Evolutionary conservation across 2,329 filamentous ascomycete species (phyloP).

Genomic region (Cadophora sp.): DNA sequence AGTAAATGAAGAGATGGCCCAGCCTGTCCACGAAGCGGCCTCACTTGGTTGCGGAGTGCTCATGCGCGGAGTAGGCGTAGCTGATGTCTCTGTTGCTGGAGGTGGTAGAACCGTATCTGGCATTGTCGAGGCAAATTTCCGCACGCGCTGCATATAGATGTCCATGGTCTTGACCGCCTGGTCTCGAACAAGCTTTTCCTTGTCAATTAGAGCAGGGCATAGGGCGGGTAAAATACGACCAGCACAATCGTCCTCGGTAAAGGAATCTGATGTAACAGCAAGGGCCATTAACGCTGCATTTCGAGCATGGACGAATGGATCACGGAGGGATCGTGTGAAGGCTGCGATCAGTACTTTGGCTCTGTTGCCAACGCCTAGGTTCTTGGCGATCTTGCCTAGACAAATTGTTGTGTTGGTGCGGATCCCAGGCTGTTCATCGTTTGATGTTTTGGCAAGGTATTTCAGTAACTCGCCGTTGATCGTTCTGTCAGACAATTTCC

Average conservation of each 20-base stretch:
- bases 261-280: conserved; percentile 83
- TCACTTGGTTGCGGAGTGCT: conserved; percentile 75
- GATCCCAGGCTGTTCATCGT: conserved; percentile 96
- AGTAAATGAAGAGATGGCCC: conserved; percentile 98
- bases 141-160: conserved; percentile 80
- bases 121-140: conserved; percentile 78
- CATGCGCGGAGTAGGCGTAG: conserved; percentile 69
- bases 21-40: conserved; percentile 83
- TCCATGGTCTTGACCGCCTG: conserved; percentile 92
- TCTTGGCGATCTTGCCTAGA: conserved; percentile 92
- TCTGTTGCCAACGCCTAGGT: conserved; percentile 78
- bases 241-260: conserved; percentile 89
- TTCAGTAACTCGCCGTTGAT: conserved; percentile 93
- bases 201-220: conserved; percentile 86
- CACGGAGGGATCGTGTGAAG: conserved; percentile 85
- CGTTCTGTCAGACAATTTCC: conserved; percentile 88
- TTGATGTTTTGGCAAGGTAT: conserved; percentile 92
- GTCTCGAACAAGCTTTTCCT: conserved; percentile 92
- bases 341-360: conserved; percentile 92
- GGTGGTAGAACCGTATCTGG: conserved; percentile 81
- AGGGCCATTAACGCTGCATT: conserved; percentile 89
- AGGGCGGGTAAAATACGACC: conserved; percentile 82
- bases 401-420: conserved; percentile 98
- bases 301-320: conserved; percentile 93
- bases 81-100: conserved; percentile 55